Percentiles rank a stretch among this genome's conserved stretches.
phyloP scores from a whole-genome alignment of 2,329 filamentous ascomycete genomes.

The Metarhizium guizhouense region DNA sequence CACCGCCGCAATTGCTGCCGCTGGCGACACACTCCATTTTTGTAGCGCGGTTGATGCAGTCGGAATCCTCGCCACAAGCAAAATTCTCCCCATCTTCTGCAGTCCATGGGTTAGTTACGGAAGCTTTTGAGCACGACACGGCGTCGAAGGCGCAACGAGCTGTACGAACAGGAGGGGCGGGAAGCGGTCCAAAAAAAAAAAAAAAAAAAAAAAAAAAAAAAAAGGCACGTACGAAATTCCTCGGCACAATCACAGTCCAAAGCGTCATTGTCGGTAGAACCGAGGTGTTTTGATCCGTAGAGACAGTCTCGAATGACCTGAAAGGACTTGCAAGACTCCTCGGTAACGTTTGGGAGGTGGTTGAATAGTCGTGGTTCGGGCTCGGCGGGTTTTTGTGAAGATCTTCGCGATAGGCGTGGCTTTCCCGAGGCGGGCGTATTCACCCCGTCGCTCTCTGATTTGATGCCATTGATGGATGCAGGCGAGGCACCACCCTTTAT shows the following conservation, averaged over 20 bases:
- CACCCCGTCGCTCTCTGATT: conserved; percentile 27
- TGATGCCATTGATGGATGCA: conserved; percentile 36
- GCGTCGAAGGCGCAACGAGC: not conserved
- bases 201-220: not conserved
- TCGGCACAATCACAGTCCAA: conserved; percentile 92
- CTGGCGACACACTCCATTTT: conserved; percentile 91
- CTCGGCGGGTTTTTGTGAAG: conserved; percentile 55
- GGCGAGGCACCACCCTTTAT: conserved; percentile 23
- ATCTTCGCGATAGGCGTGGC: conserved; percentile 64
- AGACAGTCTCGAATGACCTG: conserved; percentile 76
- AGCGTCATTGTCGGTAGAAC: conserved; percentile 79
- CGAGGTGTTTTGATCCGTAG: conserved; percentile 86
- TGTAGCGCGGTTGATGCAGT: conserved; percentile 96
- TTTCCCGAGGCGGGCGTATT: conserved; percentile 42
- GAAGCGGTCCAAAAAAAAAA: not conserved
- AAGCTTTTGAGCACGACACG: not conserved
- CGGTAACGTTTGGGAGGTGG: conserved; percentile 69
- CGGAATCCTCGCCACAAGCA: conserved; percentile 91
- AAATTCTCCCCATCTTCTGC: conserved; percentile 58
- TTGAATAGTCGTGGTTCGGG: conserved; percentile 59
- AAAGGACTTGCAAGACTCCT: conserved; percentile 68
- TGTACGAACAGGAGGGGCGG: not conserved
- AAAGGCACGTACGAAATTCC: conserved; percentile 73
- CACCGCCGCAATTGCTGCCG: conserved; percentile 70
- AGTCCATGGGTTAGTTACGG: conserved; percentile 8